Conservation (phyloP, 2,329 filamentous ascomycete genomes). For the Pestalotiopsis sp. region DNA sequence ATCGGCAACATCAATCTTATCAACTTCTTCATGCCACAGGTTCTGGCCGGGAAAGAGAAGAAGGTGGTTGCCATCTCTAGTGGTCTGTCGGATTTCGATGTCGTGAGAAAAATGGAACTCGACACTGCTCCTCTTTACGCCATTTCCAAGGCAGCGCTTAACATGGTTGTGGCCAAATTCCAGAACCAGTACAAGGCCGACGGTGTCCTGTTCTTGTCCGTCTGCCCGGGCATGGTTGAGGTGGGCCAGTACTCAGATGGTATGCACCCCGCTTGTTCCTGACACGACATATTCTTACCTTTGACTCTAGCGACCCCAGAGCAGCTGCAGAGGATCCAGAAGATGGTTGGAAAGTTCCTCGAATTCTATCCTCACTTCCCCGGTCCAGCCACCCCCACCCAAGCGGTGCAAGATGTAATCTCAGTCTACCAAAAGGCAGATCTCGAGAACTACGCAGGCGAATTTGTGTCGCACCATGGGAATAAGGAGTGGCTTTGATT, state of each 20-base stretch:
- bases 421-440: constrained; percentile 27
- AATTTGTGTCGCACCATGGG: constrained; percentile 56
- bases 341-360: constrained; percentile 21
- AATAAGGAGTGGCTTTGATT: constrained; percentile 53
- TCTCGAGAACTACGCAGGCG: constrained; percentile 41
- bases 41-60: constrained; percentile 51
- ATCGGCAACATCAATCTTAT: constrained; percentile 53
- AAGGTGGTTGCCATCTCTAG: constrained; percentile 54
- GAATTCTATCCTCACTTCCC: constrained; percentile 25
- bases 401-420: constrained; percentile 22
- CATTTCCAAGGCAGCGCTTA: constrained; percentile 34
- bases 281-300: not conserved
- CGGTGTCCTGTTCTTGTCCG: constrained; percentile 45
- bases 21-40: constrained; percentile 53
- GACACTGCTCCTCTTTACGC: constrained; percentile 48
- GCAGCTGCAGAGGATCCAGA: constrained; percentile 1
- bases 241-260: not conserved
- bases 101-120: constrained; percentile 26
- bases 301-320: not conserved
- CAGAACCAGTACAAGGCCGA: constrained; percentile 42
- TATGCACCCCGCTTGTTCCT: not conserved
- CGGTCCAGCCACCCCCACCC: constrained; percentile 24
- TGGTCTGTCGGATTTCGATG: constrained; percentile 44
- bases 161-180: constrained; percentile 37
- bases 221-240: constrained; percentile 47